Evolutionary conservation across 805 yeast genomes (phyloP).

Genomic region (Blastobotrys terrestris): DNA sequence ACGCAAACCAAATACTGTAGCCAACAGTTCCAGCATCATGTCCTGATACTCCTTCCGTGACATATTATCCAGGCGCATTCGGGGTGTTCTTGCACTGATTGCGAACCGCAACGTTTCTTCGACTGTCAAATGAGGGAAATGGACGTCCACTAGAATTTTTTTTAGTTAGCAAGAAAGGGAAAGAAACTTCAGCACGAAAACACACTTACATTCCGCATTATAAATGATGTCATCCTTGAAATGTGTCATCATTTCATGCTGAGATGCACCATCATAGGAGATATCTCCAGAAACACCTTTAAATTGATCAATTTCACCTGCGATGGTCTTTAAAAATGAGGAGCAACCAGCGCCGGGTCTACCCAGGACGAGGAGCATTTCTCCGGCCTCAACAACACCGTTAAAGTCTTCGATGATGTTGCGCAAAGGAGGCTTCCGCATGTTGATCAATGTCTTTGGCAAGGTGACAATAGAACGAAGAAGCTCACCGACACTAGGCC

Average conservation of each 20-base stretch:
- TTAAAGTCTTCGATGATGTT: slow-evolving; percentile 24
- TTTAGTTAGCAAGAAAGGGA: slow-evolving; percentile 21
- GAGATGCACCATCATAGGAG: slow-evolving; percentile 55
- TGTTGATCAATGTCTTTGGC: slow-evolving; percentile 16
- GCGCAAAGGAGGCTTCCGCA: slow-evolving; percentile 15
- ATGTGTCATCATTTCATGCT: slow-evolving; percentile 50
- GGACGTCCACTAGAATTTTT: slow-evolving; percentile 55
- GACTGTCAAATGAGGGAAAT: slow-evolving; percentile 72
- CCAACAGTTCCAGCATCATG: slow-evolving; percentile 42
- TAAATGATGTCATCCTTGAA: slow-evolving; percentile 47
- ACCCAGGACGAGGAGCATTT: slow-evolving; percentile 62
- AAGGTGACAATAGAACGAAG: slow-evolving; percentile 24
- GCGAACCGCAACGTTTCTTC: slow-evolving; percentile 69
- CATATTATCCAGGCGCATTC: slow-evolving; percentile 41
- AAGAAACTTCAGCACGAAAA: neutral
- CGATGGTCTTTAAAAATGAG: slow-evolving; percentile 56
- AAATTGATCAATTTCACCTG: slow-evolving; percentile 48
- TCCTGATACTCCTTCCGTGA: slow-evolving; percentile 43
- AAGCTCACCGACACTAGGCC: slow-evolving; percentile 41
- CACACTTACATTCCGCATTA: slow-evolving; percentile 20
- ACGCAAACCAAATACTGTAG: slow-evolving; percentile 52
- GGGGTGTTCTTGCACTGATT: slow-evolving; percentile 61
- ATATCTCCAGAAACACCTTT: slow-evolving; percentile 49
- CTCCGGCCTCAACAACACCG: slow-evolving; percentile 50
- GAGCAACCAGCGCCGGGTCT: slow-evolving; percentile 82